Base-by-base conservation (phyloP, 805 yeast genomes). In the Hanseniaspora thailandica region DNA sequence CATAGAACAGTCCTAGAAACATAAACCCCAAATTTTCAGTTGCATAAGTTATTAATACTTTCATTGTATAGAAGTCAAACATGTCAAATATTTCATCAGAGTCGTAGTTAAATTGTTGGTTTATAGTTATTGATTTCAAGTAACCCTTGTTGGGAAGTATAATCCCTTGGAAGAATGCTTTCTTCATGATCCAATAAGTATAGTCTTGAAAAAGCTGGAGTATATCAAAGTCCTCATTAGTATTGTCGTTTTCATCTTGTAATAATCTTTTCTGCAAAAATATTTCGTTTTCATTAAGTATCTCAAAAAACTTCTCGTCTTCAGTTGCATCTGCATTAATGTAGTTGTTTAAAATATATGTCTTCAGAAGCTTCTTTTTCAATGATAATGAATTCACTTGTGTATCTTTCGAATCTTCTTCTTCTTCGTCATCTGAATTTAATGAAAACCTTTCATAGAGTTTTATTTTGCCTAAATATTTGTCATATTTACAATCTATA, bases 1-100 rank as follows among this genome's bases (percentile, higher is more conserved):
- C 69, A 33, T 62, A 60, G 15, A 67, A 40, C n/a, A 58, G 56
- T 9, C 68, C 68, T 56, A 66, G 63, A 57, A 55, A 66, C 23
- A 67, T 55, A 2, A 61, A 55, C 4, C 70, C 69, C 12, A 66
- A 43, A n/a, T 60, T 61, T 53, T 64, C 67, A 51, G 63, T 56
- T 1, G 69, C 56, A 52, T 59, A 63, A 39, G 64, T 63, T 9
- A 66, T 51, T 15, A 67, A 26, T 17, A 60, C 53, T 52, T 57
- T 64, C 3, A 63, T 58, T 15, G 55, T 56, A 1, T 61, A 64
- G 20, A 40, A 36, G 34, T 47, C 53, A 44, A 41, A 31, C 17
- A 48, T 8, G 13, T 44, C 39, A 15, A 54, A 41, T 3, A 47
- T 33, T 20, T 47, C 54, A 13, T 23, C 23, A 23, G 38, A 34